Percentiles rank a stretch among this genome's conserved stretches.
Conservation (phyloP, 352 stramenopile species). For the Globisporangium alternatum region DNA sequence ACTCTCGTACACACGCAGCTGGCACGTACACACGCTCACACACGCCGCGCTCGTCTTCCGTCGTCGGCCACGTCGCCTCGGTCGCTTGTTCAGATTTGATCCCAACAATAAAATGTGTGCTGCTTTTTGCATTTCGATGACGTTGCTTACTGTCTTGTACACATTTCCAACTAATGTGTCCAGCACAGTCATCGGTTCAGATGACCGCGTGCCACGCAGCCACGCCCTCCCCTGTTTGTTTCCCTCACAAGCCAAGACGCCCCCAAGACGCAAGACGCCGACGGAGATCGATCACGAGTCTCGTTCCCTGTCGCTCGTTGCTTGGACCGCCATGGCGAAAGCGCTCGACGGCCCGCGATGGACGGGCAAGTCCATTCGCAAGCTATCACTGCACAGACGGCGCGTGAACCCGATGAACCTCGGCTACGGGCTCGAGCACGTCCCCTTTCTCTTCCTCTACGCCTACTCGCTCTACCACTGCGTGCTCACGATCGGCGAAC, state of each 20-base stretch:
- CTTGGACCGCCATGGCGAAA: conserved; percentile 14
- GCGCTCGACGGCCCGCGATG: conserved; percentile 36
- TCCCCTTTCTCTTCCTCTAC: conserved; percentile 68
- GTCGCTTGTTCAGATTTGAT: background rate
- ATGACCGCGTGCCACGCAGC: conserved; percentile 6
- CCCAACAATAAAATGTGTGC: background rate
- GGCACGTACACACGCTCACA: background rate
- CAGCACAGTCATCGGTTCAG: background rate
- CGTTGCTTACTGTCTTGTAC: background rate
- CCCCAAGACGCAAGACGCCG: background rate
- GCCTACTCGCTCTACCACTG: conserved; percentile 72
- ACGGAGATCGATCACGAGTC: no score
- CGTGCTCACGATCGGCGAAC: conserved; percentile 56
- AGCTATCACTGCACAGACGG: conserved; percentile 60
- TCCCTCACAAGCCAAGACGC: conserved; percentile 10
- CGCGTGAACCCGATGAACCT: conserved; percentile 54
- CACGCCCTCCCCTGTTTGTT: background rate
- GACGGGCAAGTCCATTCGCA: conserved; percentile 69
- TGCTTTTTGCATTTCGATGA: no score
- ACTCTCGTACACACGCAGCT: background rate
- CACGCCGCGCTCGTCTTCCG: background rate
- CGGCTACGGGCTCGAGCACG: conserved; percentile 69
- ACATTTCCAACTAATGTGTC: background rate
- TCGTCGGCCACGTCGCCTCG: background rate
- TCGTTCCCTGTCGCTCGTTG: background rate